Base-by-base conservation (phyloP, 2,329 filamentous ascomycete species). In the Neopestalotiopsis rosae region DNA sequence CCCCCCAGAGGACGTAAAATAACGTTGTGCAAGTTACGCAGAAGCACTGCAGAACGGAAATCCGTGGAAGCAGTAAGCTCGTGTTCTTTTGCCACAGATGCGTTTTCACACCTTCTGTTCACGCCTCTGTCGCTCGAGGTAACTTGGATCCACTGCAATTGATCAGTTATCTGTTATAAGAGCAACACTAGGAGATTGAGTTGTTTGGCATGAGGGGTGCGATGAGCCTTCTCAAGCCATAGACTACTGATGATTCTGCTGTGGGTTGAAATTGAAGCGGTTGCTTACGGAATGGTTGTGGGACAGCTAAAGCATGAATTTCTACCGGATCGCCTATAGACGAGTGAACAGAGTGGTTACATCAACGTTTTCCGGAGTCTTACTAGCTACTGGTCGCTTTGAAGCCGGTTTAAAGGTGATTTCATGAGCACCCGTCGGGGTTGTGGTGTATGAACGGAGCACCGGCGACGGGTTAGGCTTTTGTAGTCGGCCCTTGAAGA, bases 301-400 rank as follows among this genome's bases (percentile, higher is more conserved):
- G 69, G 45, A 78, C 76, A 10, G 75, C 75, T 5, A 62, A 72
- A 24, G 76, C 76, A 3, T 70, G 74, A 63, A 79, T 74, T 64
- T 75, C 71, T n/a, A 71, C 70, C 20, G 74, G 72, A 59, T 71
- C 71, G 34, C 61, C 76, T 78, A 63, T 52, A 34, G 20, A 32
- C 13, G 40, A n/a, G 59, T 61, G n/a, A 67, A 17, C n/a, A 14
- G 9, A 38, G n/a, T 28, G 4, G 0, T 24, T 58, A 30, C 4
- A 9, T 17, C 13, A 57, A 14, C n/a, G 45, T 65, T 9, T 20
- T 67, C 61, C 42, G 49, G 52, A 59, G 49, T 14, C 68, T 32
- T 61, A 71, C 69, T 40, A 32, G 24, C 17, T 32, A 12, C 34
- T 34, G 52, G 40, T 59, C 24, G n/a, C 28, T 69, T 20, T 32